Percentiles rank a stretch among this genome's conserved stretches.
Evolutionary conservation across 2,329 filamentous ascomycete species (phyloP).

Genomic region (Fusarium fujikuroi): DNA sequence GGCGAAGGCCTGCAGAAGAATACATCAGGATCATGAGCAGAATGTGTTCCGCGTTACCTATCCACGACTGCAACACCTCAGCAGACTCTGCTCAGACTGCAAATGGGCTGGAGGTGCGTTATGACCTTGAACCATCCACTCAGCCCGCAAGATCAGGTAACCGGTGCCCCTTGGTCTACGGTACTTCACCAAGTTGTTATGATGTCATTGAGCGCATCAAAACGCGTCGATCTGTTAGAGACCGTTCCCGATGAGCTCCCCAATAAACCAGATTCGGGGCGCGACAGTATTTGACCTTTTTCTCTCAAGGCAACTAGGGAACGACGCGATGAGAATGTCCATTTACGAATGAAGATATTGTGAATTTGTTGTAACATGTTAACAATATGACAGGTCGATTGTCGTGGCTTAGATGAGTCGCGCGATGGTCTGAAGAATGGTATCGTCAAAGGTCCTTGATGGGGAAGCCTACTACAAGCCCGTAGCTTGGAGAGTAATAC

Average conservation of each 20-base stretch:
- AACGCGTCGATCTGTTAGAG: rapidly evolving
- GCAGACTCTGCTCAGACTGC: no score
- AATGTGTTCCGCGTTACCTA: no score
- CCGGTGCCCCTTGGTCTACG: background rate
- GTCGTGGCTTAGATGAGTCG: background rate
- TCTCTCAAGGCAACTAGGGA: background rate
- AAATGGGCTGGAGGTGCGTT: no score
- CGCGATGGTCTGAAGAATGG: background rate
- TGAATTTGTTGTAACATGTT: no score
- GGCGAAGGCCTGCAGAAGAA: no score
- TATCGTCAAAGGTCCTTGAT: background rate
- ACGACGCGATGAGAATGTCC: background rate
- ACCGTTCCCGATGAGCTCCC: no score
- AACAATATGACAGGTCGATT: no score
- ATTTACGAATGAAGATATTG: background rate
- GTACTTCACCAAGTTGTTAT: background rate
- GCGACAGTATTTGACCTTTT: no score
- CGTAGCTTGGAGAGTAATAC: background rate
- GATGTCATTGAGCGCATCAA: no score
- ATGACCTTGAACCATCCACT: background rate
- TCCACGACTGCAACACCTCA: no score
- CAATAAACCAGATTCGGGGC: no score
- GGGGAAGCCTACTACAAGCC: background rate
- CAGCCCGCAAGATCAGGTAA: rapidly evolving
- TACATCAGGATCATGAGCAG: no score